A percentile compares a stretch with the other conserved stretches of the same genome.
Conservation (phyloP, 1,284 basidiomycete species). For the Puccinia hordei region DNA sequence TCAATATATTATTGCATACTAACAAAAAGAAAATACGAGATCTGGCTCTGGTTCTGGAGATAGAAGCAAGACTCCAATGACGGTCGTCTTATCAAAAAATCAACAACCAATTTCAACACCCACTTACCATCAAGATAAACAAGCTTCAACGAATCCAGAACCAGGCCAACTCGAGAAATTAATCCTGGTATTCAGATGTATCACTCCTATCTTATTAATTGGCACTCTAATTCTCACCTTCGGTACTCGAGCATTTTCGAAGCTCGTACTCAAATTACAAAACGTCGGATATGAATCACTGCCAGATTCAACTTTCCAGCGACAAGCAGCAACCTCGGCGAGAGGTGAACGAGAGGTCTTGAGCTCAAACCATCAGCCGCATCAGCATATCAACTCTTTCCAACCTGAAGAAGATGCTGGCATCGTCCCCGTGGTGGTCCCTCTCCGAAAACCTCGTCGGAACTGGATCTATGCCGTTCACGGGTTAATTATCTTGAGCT, state of each 20-base stretch:
- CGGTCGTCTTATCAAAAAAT: neutral
- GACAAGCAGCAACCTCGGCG: neutral
- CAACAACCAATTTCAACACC: neutral
- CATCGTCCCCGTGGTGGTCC: slow-evolving; percentile 74
- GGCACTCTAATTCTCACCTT: slow-evolving; percentile 33
- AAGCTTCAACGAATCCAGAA: neutral
- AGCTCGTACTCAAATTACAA: slow-evolving; percentile 45
- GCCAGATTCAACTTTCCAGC: slow-evolving; percentile 20
- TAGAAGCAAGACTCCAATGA: slow-evolving; percentile 1
- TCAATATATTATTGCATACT: neutral
- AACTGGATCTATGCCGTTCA: slow-evolving; percentile 71
- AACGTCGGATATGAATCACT: slow-evolving; percentile 49
- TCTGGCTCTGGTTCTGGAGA: neutral
- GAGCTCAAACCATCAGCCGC: neutral
- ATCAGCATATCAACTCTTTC: neutral
- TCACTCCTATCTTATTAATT: slow-evolving; percentile 38
- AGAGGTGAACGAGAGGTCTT: neutral
- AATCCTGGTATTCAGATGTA: slow-evolving; percentile 27
- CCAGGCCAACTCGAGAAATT: slow-evolving; percentile 15
- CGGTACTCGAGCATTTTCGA: slow-evolving; percentile 31
- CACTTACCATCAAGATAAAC: neutral
- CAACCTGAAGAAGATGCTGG: slow-evolving; percentile 53
- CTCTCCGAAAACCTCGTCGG: slow-evolving; percentile 70
- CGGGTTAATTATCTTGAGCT: slow-evolving; percentile 62
- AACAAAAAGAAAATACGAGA: neutral